Evolutionary conservation across 768 basidiomycete genomes (phyloP).

Genomic region (Russula emetica): DNA sequence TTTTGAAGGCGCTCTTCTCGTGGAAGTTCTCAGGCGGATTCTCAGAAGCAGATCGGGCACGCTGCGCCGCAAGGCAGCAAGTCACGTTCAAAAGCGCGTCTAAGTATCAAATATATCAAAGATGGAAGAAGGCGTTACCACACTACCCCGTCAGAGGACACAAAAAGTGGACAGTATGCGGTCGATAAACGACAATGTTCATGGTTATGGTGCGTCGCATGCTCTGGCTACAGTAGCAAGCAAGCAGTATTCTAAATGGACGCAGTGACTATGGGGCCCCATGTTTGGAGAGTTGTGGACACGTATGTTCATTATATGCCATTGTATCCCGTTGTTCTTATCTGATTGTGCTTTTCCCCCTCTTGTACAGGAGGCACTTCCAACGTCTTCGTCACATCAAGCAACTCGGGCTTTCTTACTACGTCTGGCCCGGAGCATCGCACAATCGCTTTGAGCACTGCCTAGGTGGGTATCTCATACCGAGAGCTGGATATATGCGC

Average conservation of each 20-base stretch:
- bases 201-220: constrained; percentile 14
- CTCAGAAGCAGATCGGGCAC: constrained; percentile 16
- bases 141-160: neutral
- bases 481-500: neutral
- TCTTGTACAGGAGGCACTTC: constrained; percentile 53
- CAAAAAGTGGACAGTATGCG: constrained; percentile 12
- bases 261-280: constrained; percentile 28
- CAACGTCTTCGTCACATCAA: constrained; percentile 74
- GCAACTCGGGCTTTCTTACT: constrained; percentile 72
- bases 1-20: neutral
- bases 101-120: constrained; percentile 5
- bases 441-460: constrained; percentile 84
- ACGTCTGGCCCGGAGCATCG: constrained; percentile 72
- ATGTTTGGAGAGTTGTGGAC: constrained; percentile 55
- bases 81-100: constrained; percentile 4
- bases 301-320: constrained; percentile 47
- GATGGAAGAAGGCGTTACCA: constrained; percentile 2
- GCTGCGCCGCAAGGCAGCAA: constrained; percentile 16
- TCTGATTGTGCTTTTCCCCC: neutral
- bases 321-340: neutral
- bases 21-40: neutral
- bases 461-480: constrained; percentile 46
- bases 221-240: neutral
- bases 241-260: neutral
- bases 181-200: constrained; percentile 19